Evolutionary conservation across 1,284 basidiomycete species (phyloP).

Genomic region (Coniophora puteana): DNA sequence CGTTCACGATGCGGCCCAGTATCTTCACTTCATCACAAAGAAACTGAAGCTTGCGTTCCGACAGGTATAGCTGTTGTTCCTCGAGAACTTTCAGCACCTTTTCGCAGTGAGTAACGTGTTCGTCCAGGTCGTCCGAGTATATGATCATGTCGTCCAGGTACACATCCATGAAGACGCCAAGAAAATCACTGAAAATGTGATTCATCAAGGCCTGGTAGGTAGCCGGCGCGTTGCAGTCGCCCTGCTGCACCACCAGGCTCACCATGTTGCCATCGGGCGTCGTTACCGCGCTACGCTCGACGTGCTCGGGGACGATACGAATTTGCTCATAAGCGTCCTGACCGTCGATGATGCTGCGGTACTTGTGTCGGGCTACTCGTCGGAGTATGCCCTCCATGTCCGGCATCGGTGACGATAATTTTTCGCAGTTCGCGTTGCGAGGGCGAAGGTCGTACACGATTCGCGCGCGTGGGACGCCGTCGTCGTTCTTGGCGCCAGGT

Average conservation of each 20-base stretch:
- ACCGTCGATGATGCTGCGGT: conserved; percentile 22
- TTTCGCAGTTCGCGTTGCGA: conserved; percentile 30
- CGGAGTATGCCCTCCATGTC: conserved; percentile 25
- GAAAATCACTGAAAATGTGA: conserved; percentile 23
- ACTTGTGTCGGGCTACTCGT: conserved; percentile 18
- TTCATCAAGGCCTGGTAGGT: conserved; percentile 33
- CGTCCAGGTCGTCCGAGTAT: conserved; percentile 22
- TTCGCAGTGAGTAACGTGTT: conserved; percentile 25
- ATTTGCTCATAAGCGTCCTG: conserved; percentile 34
- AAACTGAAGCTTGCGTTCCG: conserved; percentile 25
- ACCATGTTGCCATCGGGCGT: conserved; percentile 21
- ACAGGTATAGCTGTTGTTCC: conserved; percentile 20
- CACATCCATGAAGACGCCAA: conserved; percentile 25
- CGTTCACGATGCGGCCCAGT: conserved; percentile 27
- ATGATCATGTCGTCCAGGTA: conserved; percentile 36
- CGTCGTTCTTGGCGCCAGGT: conserved; percentile 16
- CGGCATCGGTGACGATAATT: conserved; percentile 29
- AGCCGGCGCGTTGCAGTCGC: conserved; percentile 28
- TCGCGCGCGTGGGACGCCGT: conserved; percentile 15
- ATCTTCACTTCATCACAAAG: conserved; percentile 20
- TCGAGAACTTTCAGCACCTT: conserved; percentile 19
- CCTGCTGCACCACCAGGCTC: conserved; percentile 29
- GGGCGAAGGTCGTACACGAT: conserved; percentile 29
- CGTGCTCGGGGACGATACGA: conserved; percentile 13
- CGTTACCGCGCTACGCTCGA: conserved; percentile 9